Evolutionary conservation across 1,139 yeast genomes (phyloP), one percentile per base, ranked within the genome.

Genomic region (Maudiozyma humilis): DNA sequence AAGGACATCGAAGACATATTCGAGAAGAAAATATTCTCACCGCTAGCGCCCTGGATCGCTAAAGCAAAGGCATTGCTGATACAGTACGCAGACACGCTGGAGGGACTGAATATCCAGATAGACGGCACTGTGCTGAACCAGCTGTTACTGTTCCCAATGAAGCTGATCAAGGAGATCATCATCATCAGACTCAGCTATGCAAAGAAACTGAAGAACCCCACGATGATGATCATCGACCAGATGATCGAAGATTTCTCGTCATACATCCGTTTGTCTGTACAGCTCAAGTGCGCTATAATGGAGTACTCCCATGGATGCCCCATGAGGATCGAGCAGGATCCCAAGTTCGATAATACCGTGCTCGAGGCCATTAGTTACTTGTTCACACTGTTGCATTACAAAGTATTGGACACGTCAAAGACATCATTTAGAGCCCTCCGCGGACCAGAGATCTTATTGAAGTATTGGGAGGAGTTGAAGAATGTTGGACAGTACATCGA

Each of bases 221-320:
- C 97, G 0, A 78, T 88, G 77, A 84, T 88, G 89, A 86, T 89
- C 82, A 86, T 91, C 52, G 97, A 91, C 63, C 96, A 89, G 65
- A 84, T 87, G 77, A 76, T 91, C 51, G 91, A 80, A 40, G 96
- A 88, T 62, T 82, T 89, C 58, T 81, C 82, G 51, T 73, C 82
- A 1, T 87, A 87, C 59, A 76, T 89, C 43, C 74, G 78, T 37
- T 70, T 88, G 39, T 93, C 96, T 0, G 71, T 86, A 19, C 85
- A 79, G 50, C 78, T 88, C 38, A 82, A 87, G 59, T 78, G 76
- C 50, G 82, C 80, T 36, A 78, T 83, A 48, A 74, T 84, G 43
- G 73, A 76, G 25, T 87, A 94, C 1, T 82, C 78, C 48, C 76
- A 73, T 42, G 86, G 84, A 5, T 88, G 96, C 96, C 73, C 79